Base-by-base conservation (phyloP, 192 early-diverging fungal species). In the Hyaloraphidium curvatum region DNA sequence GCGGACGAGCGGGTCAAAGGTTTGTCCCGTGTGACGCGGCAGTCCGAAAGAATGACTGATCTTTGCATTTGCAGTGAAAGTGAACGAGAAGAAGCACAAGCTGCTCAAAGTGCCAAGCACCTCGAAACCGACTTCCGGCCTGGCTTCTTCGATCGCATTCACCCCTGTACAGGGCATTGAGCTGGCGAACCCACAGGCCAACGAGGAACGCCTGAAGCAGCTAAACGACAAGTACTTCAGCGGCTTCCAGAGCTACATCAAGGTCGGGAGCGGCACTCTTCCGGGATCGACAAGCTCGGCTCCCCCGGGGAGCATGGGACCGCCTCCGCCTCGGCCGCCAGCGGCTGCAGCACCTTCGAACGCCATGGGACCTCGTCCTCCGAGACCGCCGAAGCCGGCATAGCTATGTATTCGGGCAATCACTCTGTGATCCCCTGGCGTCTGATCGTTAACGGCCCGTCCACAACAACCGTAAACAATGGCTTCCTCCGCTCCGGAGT, bases 101-200 rank as follows among this genome's bases (percentile, higher is more conserved):
- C 40, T 54, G 2, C 2, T 30, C 1, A 43, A 19, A 25, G n/a
- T n/a, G n/a, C 3, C 40, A 1, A 43, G 40, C 28, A 2, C 21
- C 14, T 48, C 43, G 23, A 56, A 63, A 9, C 55, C 60, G 2
- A 79, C 81, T 1, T 84, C 89, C 21, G 92, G 92, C 9, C 67
- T 90, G 37, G 79, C 83, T 0, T 81, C 89, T 0, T 89, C 89
- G 16, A 69, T 97, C 9, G 83, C 92, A 1, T 93, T 97, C 54
- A 97, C 90, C 3, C 90, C 92, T 7, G 81, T 89, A 14, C 86
- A 97, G 58, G 89, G 90, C 51, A 84, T 97, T 58, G 92, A 97
- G 64, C 62, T 97, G 25, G 76, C 80, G 28, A 86, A 91, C 59
- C 92, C 92, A 1, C 82, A 81, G 19, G 71, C 74, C 0, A 59